Conservation (phyloP, 306 rosid species). For the Bauhinia variegata region DNA sequence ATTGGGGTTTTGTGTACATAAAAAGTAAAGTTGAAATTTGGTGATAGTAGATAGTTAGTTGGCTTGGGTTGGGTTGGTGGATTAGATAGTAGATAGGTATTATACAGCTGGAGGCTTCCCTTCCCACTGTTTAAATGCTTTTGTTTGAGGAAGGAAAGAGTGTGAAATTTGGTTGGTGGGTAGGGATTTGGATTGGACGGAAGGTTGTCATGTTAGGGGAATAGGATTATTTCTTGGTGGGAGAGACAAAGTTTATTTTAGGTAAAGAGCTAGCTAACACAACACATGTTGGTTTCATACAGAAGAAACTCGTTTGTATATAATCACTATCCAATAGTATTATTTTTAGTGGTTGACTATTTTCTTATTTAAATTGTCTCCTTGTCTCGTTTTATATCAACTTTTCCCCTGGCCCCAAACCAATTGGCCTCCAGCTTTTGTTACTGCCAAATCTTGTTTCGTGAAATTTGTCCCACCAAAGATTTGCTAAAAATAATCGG, state of each 20-base stretch:
- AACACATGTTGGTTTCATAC: constrained; percentile 32
- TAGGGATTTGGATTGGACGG: constrained; percentile 24
- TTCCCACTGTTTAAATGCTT: constrained; percentile 49
- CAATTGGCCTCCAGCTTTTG: constrained; percentile 5
- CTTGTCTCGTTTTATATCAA: neutral
- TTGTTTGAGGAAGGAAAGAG: constrained; percentile 37
- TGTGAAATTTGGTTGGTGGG: constrained; percentile 32
- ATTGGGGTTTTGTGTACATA: constrained; percentile 64
- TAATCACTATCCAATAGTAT: constrained; percentile 33
- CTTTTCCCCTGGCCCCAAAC: too few species aligned
- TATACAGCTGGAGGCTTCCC: constrained; percentile 32
- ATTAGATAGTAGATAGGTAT: constrained; percentile 29
- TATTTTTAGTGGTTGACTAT: constrained; percentile 49
- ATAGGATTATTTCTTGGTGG: constrained; percentile 27
- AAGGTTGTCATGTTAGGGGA: constrained; percentile 35
- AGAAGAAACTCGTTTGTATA: constrained; percentile 50
- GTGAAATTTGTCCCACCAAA: constrained; percentile 5
- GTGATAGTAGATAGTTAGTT: constrained; percentile 51
- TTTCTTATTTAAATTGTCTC: constrained; percentile 15
- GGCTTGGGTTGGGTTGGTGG: constrained; percentile 71
- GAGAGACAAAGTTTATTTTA: constrained; percentile 21
- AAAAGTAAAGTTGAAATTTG: constrained; percentile 50
- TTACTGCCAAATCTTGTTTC: neutral
- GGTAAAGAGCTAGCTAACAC: constrained; percentile 35
- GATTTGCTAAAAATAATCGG: neutral